These are phyloP conservation scores for Verticillium albo-atrum DNA, from an alignment of 2,329 filamentous ascomycete genomes.

Conservation along the genomic window DNA sequence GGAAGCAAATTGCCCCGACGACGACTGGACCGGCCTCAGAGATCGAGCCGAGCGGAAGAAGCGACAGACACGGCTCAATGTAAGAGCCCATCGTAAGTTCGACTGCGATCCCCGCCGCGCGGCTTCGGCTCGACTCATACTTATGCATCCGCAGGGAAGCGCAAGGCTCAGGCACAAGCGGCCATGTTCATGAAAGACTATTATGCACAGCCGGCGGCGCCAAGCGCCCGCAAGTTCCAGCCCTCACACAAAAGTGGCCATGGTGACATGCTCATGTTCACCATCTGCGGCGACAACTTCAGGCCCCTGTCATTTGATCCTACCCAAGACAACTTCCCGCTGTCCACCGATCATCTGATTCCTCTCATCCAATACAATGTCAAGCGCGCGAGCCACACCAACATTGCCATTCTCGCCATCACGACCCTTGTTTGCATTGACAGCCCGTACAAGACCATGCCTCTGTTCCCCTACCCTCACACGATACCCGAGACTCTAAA, in stretches of 20 bases:
- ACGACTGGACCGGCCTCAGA: constrained; percentile 28
- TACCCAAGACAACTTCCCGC: constrained; percentile 9
- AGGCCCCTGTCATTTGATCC: not conserved
- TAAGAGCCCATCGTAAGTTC: constrained; percentile 26
- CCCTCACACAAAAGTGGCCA: not conserved
- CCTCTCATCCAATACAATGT: constrained; percentile 32
- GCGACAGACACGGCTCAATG: constrained; percentile 28
- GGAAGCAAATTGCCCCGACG: constrained; percentile 13
- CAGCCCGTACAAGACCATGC: constrained; percentile 10
- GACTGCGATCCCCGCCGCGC: rapidly evolving
- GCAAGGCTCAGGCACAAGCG: constrained; percentile 2
- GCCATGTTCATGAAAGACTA: not conserved
- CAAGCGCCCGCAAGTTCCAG: not conserved
- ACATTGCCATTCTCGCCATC: constrained; percentile 23
- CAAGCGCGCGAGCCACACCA: constrained; percentile 26
- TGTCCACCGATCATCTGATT: constrained; percentile 24
- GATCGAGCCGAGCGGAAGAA: constrained; percentile 24
- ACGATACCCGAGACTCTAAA: constrained; percentile 15
- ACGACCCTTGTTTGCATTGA: constrained; percentile 12
- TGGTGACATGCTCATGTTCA: not conserved
- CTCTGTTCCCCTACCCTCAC: constrained; percentile 12
- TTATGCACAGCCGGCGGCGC: not conserved
- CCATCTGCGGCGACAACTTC: not conserved
- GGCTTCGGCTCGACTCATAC: not conserved
- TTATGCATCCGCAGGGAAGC: constrained; percentile 3